Evolutionary conservation across 371 early-diverging fungal species (phyloP), one percentile per base, ranked within the genome.

Genomic region (Syncephalastrum contaminatum): DNA sequence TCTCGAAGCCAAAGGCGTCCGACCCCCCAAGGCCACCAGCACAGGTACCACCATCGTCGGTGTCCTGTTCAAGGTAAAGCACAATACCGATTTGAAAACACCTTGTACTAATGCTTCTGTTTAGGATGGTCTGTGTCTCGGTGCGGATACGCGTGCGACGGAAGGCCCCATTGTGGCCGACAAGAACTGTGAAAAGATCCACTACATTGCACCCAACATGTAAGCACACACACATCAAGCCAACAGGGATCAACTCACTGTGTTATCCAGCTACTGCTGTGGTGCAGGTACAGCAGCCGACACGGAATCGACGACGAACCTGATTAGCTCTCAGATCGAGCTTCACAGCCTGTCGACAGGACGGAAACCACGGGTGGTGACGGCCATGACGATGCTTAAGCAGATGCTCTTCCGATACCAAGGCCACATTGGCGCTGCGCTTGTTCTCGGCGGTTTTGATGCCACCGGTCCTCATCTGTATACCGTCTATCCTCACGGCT

Each of bases 201-300:
- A 99, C 75, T 94, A 95, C 66, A 83, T 99, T 56, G 92, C 98
- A 46, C 98, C 98, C 64, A 99, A 99, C 80, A 99, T 99, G 85
- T 79, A 75, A 18, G n/a, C 3, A 48, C 2, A 3, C 25, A 25
- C 25, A 7, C 5, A n/a, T n/a, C 10, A 8, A 22, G 43, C 36
- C 44, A 43, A 53, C 6, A 36, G 25, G 5, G 4, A 3, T 20
- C 15, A 18, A 44, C 12, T 39, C 4, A 13, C 8, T 47, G 30
- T 6, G 5, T 19, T 21, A 36, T 16, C 46, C 30, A 79, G 80
- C 44, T 98, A 96, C 80, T 98, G 99, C 77, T 97, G 98, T 75
- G 99, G 99, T 64, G 99, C 99, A 21, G 99, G 99, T 67, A 99
- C 99, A 18, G 99, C 99, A 36, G 99, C 99, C 12, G 99, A 99